Evolutionary conservation across 768 basidiomycete species (phyloP), one percentile per base, ranked within the genome.

Genomic region (Boletus rubescentipes): DNA sequence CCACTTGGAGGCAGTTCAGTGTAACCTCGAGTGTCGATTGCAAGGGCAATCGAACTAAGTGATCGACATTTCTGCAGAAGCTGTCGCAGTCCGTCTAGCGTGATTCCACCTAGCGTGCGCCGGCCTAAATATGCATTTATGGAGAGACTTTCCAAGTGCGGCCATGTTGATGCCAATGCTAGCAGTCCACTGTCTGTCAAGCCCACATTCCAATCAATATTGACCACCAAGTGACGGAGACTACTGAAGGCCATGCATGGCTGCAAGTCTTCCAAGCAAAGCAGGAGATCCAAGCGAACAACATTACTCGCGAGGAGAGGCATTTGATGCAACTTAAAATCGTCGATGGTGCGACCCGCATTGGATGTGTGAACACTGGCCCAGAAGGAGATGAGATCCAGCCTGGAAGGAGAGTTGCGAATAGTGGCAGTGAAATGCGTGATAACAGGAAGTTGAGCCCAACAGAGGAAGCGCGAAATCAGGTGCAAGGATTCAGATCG

Each of bases 61-160:
- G 26, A 26, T 6, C 26, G 26, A 26, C 26, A 26, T 26, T 26
- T 26, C 26, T 26, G 26, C 6, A 26, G 26, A 26, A 37, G 36
- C 36, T n/a, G 36, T n/a, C 8, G 7, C 15, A 60, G 46, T 30
- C 55, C 55, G 9, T 10, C 12, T 4, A 46, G 51, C 6, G 59
- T 51, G 20, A 60, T 51, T 10, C 49, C 55, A 6, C 35, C 32
- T 15, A 20, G n/a, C 12, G n/a, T 41, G 37, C 31, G 11, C 58
- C 61, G 55, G 3, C 53, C 59, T 43, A 37, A 54, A 0, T 18
- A 6, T 4, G 2, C 0, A 16, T 62, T 60, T n/a, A 62, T 54
- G 37, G 4, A 2, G 5, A 58, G 18, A 1, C 7, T 2, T 30
- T 55, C 37, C 15, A 62, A 15, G 21, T 21, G 34, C 11, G 55